Evolutionary conservation across 306 rosid species (phyloP), one percentile per base, ranked within the genome.

Genomic region (Cucurbita moschata): DNA sequence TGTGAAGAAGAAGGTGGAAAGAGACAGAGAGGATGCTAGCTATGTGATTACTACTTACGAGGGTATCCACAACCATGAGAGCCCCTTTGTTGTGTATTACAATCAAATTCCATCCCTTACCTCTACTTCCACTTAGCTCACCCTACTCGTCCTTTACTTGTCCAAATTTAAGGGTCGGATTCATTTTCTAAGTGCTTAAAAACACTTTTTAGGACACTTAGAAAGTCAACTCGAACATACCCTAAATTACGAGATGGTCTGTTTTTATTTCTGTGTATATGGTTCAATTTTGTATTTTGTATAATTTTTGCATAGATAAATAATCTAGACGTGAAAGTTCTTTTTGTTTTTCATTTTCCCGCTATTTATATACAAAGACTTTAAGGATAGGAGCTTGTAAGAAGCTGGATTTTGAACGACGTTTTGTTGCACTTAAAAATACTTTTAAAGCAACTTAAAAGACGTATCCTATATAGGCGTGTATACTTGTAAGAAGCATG

Each of bases 1-100:
- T 30, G 98, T 90, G 78, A 90, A 92, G 87, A 92, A 90, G 83
- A 88, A 88, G 49, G 96, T 90, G 50, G 96, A 92, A 51, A 92
- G 98, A 76, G 98, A 90, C 19, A 78, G 83, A 55, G 82, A 90
- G 5, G 96, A 88, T 79, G 76, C 87, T 5, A 84, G 84, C 83
- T 90, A 85, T 80, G 98, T 90, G 75, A 82, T 92, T 70, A 90
- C 98, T 16, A 85, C 91, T 43, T 92, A 92, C 46, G 92, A 87
- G 10, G 96, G 98, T 66, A 75, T 83, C 4, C 98, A 92, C 86
- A 92, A 82, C 80, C 98, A 92, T 47, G 86, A 82, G n/a, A 78
- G 79, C 76, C 92, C 98, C 19, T 72, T 61, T 60, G 52, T 77
- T 21, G 8, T 79, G 15, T 79, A 79, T 21, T 85, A 59, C 78